Evolutionary conservation across 176 grass and related monocot genomes (phyloP), one percentile per base, ranked within the genome.

Genomic region (Aegilops longissima): DNA sequence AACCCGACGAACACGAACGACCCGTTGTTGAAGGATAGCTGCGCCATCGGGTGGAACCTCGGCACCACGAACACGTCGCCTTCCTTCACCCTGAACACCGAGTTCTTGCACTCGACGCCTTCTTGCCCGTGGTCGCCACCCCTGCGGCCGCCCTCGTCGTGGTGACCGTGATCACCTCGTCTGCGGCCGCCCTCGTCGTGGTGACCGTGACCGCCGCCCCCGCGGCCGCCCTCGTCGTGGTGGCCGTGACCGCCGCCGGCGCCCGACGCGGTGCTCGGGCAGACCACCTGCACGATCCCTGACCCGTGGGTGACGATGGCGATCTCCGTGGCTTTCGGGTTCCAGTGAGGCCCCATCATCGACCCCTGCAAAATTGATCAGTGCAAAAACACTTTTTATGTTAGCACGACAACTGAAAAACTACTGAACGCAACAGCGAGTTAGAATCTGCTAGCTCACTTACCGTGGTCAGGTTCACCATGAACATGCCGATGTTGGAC

Each of bases 311-410:
- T 90, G 5, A 94, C 94, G 35, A 96, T 78, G 29, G 92, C 88
- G 44, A 99, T 91, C 97, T 99, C 92, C 6, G 82, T 91, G 7
- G 94, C 94, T 80, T 42, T 96, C 14, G 97, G 97, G 75, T 99
- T 99, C 97, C 97, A 99, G 61, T 99, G 97, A 66, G 92, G 97
- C 27, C 86, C 90, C 89, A 96, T 93, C 97, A 98, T 98, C 16
- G 94, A 88, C 3, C 92, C 92, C 97, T 98, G 73, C 65, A 77
- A 77, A 52, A 59, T 8, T 4, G 24, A 61, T 31, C 2, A 70
- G 20, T 40, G 36, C 20, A 70, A 3, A 68, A 3, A 69, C 0
- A 40, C 12, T 39, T 21, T 1, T 1, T 39, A 12, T 51, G 13
- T 24, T 39, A 36, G 8, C 36, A 31, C 6, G 4, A 77, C 2